Percentiles rank a stretch among this genome's conserved stretches.
phyloP scores from a whole-genome alignment of 805 yeast species.

The Pachysolen tannophilus region DNA sequence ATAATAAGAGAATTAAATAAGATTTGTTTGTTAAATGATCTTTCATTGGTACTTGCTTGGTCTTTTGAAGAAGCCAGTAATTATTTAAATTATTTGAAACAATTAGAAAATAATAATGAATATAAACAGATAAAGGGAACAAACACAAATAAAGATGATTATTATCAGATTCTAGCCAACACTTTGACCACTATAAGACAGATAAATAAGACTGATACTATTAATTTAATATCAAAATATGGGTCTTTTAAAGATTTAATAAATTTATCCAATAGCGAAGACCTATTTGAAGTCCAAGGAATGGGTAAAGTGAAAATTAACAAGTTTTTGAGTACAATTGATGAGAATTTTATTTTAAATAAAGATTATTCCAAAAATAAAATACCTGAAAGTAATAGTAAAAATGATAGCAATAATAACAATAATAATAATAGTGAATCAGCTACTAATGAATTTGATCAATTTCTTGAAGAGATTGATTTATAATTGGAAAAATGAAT shows the following conservation, averaged over 20 bases:
- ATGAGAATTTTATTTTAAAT: conserved; percentile 44
- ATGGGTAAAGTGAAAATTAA: conserved; percentile 39
- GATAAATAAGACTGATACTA: conserved; percentile 47
- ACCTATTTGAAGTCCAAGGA: conserved; percentile 32
- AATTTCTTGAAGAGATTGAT: conserved; percentile 5
- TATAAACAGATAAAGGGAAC: conserved; percentile 32
- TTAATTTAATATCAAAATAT: conserved; percentile 40
- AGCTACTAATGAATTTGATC: conserved; percentile 6
- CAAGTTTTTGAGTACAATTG: conserved; percentile 30
- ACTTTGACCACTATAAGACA: conserved; percentile 37
- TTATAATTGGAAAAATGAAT: neutral
- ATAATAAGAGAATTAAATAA: conserved; percentile 37
- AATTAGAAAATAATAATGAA: conserved; percentile 22
- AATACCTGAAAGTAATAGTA: neutral
- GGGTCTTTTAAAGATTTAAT: conserved; percentile 35
- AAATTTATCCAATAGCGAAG: conserved; percentile 20
- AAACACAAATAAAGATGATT: conserved; percentile 27
- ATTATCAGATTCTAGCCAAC: conserved; percentile 34
- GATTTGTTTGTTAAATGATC: conserved; percentile 39
- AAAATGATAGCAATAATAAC: neutral
- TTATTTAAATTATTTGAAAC: conserved; percentile 24
- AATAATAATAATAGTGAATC: neutral
- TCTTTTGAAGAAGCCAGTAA: conserved; percentile 48
- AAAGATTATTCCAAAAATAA: conserved; percentile 20
- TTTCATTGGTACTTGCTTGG: conserved; percentile 45